Evolutionary conservation across 2,329 filamentous ascomycete genomes (phyloP), one percentile per base, ranked within the genome.

Genomic region (Mycocentrospora acerina): DNA sequence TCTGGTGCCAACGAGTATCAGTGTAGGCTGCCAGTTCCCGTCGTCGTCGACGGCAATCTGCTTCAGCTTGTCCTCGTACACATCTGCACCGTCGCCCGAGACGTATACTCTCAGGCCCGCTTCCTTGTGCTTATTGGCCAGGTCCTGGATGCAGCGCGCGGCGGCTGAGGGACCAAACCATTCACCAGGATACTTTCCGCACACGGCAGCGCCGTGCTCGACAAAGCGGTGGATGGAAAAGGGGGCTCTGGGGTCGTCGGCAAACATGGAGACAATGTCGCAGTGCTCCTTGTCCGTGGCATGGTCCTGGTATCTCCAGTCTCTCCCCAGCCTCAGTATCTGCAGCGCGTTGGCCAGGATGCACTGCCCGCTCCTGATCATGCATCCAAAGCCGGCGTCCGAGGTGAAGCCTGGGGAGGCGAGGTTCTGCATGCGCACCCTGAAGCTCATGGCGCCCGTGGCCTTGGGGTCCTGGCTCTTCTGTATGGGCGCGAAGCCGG

Each of bases 121-220:
- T 32, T 81, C 74, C 36, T 74, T 66, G 49, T 84, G 77, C 44
- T 80, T 75, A 43, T 85, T 85, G 16, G 83, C 82, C 25, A 98
- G 74, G 14, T 88, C 87, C 66, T 93, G 85, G 52, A 98, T 96
- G 66, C 93, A 97, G 40, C 85, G 82, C 31, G 93, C 90, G 8
- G 93, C 94, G 6, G 93, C 93, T 13, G 90, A 96, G n/a, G 93
- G 93, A 0, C 93, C 93, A 69, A 98, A 98, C 93, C 93, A 98
- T 69, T 97, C 89, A 25, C 93, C 93, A 0, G 93, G 93, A 59
- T 94, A 88, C 68, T 95, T 97, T 4, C 89, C 90, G 67, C 93
- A 98, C 3, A 86, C 85, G 24, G 79, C 76, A 16, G 90, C 90
- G 13, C 93, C 93, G 55, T 95, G 86, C 36, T 84, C 77, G 24